Conservation (phyloP, 1,284 basidiomycete species). For the Trichosporon faecale region DNA sequence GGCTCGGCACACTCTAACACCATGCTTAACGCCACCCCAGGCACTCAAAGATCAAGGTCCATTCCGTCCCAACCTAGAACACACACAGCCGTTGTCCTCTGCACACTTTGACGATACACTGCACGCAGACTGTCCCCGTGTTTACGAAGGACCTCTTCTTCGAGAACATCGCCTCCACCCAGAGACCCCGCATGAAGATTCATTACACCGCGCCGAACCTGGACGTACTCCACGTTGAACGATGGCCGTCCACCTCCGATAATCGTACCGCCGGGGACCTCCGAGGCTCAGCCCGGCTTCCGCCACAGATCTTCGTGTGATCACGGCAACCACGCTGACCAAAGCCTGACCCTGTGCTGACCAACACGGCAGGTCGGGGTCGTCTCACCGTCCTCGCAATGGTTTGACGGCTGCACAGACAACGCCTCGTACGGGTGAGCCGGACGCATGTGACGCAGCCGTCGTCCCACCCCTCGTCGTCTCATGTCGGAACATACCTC, state of each 20-base stretch:
- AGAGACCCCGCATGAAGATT: too few species aligned
- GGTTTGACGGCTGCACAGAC: neutral
- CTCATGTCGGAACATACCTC: neutral
- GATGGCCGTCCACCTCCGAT: neutral
- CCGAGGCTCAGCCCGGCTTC: neutral
- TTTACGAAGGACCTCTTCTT: too few species aligned
- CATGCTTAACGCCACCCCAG: neutral
- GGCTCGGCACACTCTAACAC: neutral
- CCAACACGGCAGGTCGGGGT: neutral
- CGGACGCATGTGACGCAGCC: neutral
- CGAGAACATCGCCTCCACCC: too few species aligned
- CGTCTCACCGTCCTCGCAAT: neutral
- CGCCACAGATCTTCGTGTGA: neutral
- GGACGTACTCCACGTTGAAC: neutral
- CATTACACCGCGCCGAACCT: too few species aligned
- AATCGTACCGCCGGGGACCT: neutral
- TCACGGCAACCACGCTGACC: neutral
- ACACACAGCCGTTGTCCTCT: too few species aligned
- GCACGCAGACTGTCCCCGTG: too few species aligned
- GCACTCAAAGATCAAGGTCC: too few species aligned
- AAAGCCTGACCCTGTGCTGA: too few species aligned
- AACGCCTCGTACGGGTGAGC: neutral
- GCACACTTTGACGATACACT: too few species aligned
- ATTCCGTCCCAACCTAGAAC: too few species aligned
- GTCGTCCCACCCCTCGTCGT: neutral